phyloP scores from a whole-genome alignment of 1,284 basidiomycete genomes.

The Trichosporon inkin region DNA sequence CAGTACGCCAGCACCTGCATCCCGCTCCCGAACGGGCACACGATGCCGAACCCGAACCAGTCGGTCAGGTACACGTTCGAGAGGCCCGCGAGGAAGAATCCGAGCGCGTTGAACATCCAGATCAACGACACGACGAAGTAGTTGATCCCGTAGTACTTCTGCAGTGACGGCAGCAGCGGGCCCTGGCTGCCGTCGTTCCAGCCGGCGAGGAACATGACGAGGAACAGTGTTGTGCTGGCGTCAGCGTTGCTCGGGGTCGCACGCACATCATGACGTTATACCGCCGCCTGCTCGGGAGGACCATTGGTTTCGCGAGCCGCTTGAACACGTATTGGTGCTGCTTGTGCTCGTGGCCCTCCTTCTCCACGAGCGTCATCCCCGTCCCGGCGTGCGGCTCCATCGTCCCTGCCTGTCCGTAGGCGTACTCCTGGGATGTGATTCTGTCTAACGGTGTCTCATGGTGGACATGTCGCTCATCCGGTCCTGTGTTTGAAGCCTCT shows the following conservation, averaged over 20 bases:
- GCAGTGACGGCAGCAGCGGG: constrained; percentile 59
- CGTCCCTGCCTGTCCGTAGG: background rate
- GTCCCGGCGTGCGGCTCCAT: constrained; percentile 1
- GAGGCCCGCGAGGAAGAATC: constrained; percentile 55
- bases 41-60: constrained; percentile 58
- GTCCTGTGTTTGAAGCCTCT: background rate
- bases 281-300: constrained; percentile 23
- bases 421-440: background rate
- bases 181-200: constrained; percentile 64
- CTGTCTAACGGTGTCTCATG: background rate
- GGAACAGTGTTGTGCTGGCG: constrained; percentile 29
- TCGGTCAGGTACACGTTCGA: constrained; percentile 57
- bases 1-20: constrained; percentile 55
- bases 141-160: constrained; percentile 53
- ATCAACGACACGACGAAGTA: constrained; percentile 56
- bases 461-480: no score
- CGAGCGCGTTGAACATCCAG: constrained; percentile 58
- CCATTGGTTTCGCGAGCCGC: constrained; percentile 26
- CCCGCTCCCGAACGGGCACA: constrained; percentile 36
- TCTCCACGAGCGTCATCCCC: background rate
- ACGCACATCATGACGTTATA: constrained; percentile 36
- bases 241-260: constrained; percentile 4
- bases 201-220: constrained; percentile 53
- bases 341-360: background rate
- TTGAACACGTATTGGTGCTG: constrained; percentile 25